Conservation (phyloP, 768 basidiomycete genomes). For the Suillus subaureus region DNA sequence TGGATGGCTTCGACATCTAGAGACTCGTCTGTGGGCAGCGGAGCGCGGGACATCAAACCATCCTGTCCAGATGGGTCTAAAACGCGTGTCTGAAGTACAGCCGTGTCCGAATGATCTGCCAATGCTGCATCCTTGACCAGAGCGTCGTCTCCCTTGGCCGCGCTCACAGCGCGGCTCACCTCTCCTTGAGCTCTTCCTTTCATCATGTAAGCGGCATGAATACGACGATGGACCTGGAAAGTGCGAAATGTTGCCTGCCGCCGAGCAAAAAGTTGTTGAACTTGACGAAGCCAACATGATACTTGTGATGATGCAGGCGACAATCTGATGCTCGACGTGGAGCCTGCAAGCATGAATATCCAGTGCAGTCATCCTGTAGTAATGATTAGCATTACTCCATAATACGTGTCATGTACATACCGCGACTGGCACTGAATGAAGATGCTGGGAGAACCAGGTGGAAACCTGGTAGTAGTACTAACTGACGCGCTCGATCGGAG, state of each 20-base stretch:
- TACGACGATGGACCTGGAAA: conserved; percentile 10
- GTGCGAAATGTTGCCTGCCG: conserved; percentile 12
- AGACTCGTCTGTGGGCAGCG: neutral
- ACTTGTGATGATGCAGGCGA: conserved; percentile 34
- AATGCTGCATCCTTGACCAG: neutral
- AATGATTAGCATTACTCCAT: conserved; percentile 12
- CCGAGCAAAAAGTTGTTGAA: conserved; percentile 14
- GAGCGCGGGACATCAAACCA: neutral
- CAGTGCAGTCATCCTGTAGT: conserved; percentile 68
- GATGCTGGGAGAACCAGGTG: conserved; percentile 14
- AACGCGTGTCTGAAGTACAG: neutral
- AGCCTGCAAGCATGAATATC: conserved; percentile 82
- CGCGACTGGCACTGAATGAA: conserved; percentile 43
- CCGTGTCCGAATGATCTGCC: neutral
- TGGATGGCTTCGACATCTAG: conserved; percentile 9
- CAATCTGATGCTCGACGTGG: conserved; percentile 68
- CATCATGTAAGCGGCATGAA: conserved; percentile 6
- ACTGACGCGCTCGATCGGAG: neutral
- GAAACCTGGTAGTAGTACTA: neutral
- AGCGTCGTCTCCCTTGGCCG: neutral
- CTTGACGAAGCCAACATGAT: conserved; percentile 32
- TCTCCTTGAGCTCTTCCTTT: conserved; percentile 1
- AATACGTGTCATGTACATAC: conserved; percentile 32
- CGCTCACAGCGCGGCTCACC: conserved; percentile 9
- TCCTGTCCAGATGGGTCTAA: neutral